Evolutionary conservation across 306 rosid species (phyloP).

Genomic region (Dalbergia cochinchinensis): DNA sequence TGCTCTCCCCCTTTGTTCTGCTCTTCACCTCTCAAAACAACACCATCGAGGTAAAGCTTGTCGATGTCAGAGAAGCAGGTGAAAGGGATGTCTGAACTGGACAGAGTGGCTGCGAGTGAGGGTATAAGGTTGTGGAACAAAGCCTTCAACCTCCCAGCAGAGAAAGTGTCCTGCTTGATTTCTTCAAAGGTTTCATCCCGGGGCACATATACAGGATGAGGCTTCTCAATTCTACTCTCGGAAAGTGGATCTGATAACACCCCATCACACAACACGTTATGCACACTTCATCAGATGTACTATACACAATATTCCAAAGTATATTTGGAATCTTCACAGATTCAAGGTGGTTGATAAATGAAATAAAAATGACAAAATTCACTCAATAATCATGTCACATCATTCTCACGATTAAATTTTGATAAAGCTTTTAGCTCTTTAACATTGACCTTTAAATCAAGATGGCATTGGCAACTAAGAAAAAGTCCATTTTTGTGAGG

Average conservation of each 20-base stretch:
- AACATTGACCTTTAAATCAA: too few species aligned
- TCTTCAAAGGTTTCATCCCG: slow-evolving; percentile 95
- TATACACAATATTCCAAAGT: neutral
- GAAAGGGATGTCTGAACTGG: slow-evolving; percentile 88
- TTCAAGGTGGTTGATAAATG: too few species aligned
- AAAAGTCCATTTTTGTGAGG: too few species aligned
- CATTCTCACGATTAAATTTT: too few species aligned
- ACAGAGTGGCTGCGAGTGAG: slow-evolving; percentile 70
- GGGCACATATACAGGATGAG: slow-evolving; percentile 95
- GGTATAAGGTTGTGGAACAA: slow-evolving; percentile 93
- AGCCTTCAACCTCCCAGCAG: slow-evolving; percentile 91
- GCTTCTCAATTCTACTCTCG: slow-evolving; percentile 94
- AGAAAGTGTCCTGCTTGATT: slow-evolving; percentile 82
- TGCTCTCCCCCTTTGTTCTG: slow-evolving; percentile 39
- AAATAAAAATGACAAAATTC: too few species aligned
- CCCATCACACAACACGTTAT: slow-evolving; percentile 37
- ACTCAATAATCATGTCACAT: too few species aligned
- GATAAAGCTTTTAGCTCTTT: too few species aligned
- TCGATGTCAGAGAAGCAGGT: slow-evolving; percentile 88
- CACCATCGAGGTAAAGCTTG: slow-evolving; percentile 82
- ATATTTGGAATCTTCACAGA: too few species aligned
- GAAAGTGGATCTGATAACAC: slow-evolving; percentile 64
- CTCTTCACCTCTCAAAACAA: slow-evolving; percentile 71
- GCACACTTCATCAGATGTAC: slow-evolving; percentile 31
- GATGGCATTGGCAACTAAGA: too few species aligned